A percentile compares a stretch with the other conserved stretches of the same genome.
These are phyloP conservation scores for Circinella umbellata DNA, from an alignment of 371 early-diverging fungal species.

Conservation along the genomic window DNA sequence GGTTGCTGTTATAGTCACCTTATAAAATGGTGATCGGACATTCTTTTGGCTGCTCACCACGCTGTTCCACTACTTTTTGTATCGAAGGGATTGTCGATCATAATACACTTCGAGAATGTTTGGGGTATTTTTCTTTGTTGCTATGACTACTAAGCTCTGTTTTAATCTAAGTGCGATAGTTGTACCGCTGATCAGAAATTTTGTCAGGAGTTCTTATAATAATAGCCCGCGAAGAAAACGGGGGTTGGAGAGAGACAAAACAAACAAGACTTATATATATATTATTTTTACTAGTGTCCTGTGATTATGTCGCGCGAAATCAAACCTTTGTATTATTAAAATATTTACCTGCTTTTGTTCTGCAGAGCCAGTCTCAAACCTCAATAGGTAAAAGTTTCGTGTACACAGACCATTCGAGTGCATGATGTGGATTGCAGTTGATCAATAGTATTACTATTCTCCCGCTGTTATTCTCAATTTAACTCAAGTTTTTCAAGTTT, in stretches of 20 bases:
- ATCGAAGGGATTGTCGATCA: neutral
- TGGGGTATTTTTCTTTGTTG: too few species aligned
- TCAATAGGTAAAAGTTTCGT: slow-evolving; percentile 2
- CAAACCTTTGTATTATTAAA: neutral
- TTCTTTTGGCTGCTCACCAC: slow-evolving; percentile 3
- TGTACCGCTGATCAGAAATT: too few species aligned
- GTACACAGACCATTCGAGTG: slow-evolving; percentile 10
- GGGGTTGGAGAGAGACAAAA: too few species aligned
- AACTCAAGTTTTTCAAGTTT: too few species aligned
- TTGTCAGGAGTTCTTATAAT: too few species aligned
- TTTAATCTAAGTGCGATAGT: too few species aligned
- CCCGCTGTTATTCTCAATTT: too few species aligned
- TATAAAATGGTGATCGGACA: neutral
- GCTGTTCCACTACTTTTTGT: slow-evolving; percentile 10
- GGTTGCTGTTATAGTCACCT: neutral
- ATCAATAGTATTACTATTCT: too few species aligned
- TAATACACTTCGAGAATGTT: neutral
- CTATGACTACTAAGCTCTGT: too few species aligned
- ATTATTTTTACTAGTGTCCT: neutral
- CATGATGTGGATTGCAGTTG: neutral
- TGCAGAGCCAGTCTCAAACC: neutral
- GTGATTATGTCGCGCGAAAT: slow-evolving; percentile 1
- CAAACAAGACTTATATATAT: too few species aligned
- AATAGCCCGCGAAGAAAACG: too few species aligned
- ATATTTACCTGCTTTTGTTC: neutral